Conservation (phyloP, 805 yeast genomes). For the Metschnikowia dekortorum region DNA sequence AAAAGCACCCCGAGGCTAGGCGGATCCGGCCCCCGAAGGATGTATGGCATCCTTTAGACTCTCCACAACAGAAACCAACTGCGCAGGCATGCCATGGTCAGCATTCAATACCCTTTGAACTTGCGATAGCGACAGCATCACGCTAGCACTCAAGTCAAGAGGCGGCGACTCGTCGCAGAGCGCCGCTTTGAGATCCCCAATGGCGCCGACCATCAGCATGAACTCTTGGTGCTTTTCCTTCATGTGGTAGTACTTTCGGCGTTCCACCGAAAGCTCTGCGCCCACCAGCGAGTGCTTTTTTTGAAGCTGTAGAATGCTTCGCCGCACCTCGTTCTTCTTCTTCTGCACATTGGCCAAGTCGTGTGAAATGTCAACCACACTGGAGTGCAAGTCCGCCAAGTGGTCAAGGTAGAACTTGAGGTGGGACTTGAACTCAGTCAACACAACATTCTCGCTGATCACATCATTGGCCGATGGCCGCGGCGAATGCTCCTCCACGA, state of each 20-base stretch:
- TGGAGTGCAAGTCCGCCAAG: constrained; percentile 32
- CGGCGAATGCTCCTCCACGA: constrained; percentile 28
- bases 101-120: background rate
- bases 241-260: constrained; percentile 18
- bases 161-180: background rate
- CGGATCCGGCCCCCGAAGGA: too few relatives aligned
- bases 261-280: constrained; percentile 24
- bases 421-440: constrained; percentile 30
- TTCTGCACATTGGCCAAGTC: constrained; percentile 28
- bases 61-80: background rate
- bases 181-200: constrained; percentile 6
- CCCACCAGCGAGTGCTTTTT: constrained; percentile 31
- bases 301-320: constrained; percentile 26
- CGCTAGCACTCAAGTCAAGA: background rate
- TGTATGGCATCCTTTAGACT: background rate
- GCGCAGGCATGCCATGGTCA: background rate
- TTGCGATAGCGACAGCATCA: background rate
- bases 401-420: constrained; percentile 25
- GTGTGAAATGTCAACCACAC: constrained; percentile 27
- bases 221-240: constrained; percentile 17
- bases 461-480: constrained; percentile 10
- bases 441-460: constrained; percentile 22
- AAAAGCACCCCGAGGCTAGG: too few relatives aligned
- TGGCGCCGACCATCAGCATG: constrained; percentile 10
- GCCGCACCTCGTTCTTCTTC: constrained; percentile 28